Percentiles rank a stretch among this genome's conserved stretches.
phyloP scores from a whole-genome alignment of 2,329 filamentous ascomycete species.

The Alternaria alternata region DNA sequence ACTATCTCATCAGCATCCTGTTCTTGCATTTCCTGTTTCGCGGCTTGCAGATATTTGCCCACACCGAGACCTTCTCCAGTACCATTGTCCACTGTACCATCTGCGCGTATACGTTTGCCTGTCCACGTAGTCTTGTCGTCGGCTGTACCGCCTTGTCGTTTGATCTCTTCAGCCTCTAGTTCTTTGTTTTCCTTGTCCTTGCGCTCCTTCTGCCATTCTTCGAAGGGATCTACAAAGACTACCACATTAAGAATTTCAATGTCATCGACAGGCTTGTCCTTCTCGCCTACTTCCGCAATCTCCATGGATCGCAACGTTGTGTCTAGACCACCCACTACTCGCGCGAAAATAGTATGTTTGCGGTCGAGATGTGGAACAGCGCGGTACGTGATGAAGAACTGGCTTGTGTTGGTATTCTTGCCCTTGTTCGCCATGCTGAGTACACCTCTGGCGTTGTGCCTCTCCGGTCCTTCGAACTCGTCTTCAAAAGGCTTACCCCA shows the following conservation, averaged over 20 bases:
- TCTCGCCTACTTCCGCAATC: constrained; percentile 73
- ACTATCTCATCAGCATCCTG: constrained; percentile 65
- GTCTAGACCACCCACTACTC: constrained; percentile 78
- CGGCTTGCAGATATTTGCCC: constrained; percentile 84
- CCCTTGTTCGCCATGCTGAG: constrained; percentile 98
- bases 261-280: constrained; percentile 78
- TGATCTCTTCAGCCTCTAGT: constrained; percentile 69
- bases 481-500: constrained; percentile 96
- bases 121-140: constrained; percentile 96
- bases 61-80: constrained; percentile 64
- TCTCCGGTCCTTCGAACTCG: constrained; percentile 87
- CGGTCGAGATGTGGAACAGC: constrained; percentile 84
- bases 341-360: constrained; percentile 97
- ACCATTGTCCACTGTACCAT: constrained; percentile 65
- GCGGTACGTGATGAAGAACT: constrained; percentile 94
- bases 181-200: constrained; percentile 65
- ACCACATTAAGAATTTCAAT: constrained; percentile 83
- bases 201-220: constrained; percentile 81
- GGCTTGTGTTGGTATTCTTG: constrained; percentile 94
- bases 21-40: constrained; percentile 50
- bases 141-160: constrained; percentile 74
- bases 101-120: constrained; percentile 81
- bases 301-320: constrained; percentile 80
- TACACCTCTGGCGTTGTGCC: constrained; percentile 82
- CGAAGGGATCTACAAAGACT: constrained; percentile 93